A percentile compares a stretch with the other conserved stretches of the same genome.
Evolutionary conservation across 2,329 filamentous ascomycete genomes (phyloP).

Genomic region (Pleoardoris graminearum): DNA sequence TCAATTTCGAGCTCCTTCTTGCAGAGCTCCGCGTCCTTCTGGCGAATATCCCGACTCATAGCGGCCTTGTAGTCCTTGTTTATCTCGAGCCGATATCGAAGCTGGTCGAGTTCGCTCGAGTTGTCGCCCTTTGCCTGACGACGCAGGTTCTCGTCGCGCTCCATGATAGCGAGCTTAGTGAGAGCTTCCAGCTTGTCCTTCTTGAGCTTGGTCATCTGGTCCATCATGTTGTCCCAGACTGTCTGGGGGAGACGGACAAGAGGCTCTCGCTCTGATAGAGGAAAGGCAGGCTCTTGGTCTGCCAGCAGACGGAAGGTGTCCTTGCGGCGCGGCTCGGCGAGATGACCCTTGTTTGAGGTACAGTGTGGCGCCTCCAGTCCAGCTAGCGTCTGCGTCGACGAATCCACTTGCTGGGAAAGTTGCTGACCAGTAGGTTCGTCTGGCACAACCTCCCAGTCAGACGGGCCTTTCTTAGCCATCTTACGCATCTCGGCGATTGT

Average conservation of each 20-base stretch:
- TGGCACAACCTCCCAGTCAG: neutral
- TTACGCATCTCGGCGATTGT: neutral
- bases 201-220: neutral
- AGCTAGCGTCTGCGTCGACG: neutral
- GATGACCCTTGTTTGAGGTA: neutral
- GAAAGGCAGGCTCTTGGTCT: neutral
- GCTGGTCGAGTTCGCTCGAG: constrained; percentile 13
- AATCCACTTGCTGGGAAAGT: neutral
- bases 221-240: constrained; percentile 2
- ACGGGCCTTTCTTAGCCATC: neutral
- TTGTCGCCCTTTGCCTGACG: neutral
- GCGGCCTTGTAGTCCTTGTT: constrained; percentile 22
- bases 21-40: constrained; percentile 22
- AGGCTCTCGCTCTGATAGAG: neutral
- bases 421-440: neutral
- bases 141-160: constrained; percentile 2
- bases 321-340: neutral
- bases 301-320: neutral
- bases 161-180: neutral
- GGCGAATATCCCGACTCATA: constrained; percentile 21
- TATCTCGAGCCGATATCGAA: constrained; percentile 21
- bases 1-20: constrained; percentile 20
- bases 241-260: neutral
- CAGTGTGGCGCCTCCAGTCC: neutral
- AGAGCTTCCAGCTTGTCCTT: constrained; percentile 3